Evolutionary conservation across 2,329 filamentous ascomycete genomes (phyloP).

Genomic region (Hypoxylon sp.): DNA sequence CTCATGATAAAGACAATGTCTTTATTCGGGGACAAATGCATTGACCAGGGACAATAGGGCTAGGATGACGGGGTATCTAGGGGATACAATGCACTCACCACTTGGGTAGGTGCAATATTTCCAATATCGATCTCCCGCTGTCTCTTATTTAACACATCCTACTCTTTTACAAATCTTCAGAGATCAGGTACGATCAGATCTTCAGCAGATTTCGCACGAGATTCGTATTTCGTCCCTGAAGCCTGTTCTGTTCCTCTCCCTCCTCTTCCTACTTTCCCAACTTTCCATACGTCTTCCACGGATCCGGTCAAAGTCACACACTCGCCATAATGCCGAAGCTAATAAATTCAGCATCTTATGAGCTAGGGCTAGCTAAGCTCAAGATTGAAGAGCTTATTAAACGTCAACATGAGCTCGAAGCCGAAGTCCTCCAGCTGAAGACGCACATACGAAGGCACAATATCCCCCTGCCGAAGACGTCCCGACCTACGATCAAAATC

Average conservation of each 20-base stretch:
- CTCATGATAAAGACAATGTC: background rate
- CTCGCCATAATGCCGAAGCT: conserved; percentile 13
- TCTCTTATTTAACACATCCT: background rate
- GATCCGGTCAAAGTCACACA: no score
- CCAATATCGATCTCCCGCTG: background rate
- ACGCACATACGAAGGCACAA: background rate
- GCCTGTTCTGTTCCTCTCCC: background rate
- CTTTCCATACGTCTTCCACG: background rate
- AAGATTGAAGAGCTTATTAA: conserved; percentile 1
- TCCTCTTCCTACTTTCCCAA: background rate
- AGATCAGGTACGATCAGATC: background rate
- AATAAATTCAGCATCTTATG: conserved; percentile 2
- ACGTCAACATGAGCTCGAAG: background rate
- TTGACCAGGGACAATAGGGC: background rate
- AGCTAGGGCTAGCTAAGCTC: conserved; percentile 9
- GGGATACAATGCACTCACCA: background rate
- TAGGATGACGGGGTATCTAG: background rate
- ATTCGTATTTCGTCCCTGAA: background rate
- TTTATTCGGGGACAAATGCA: background rate
- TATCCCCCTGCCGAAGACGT: background rate
- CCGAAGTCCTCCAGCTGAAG: background rate
- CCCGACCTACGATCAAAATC: background rate
- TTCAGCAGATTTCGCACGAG: background rate
- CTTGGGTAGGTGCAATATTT: background rate
- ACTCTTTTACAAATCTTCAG: background rate